Conservation (phyloP, 768 basidiomycete species). For the Daedaleopsis nitida region DNA sequence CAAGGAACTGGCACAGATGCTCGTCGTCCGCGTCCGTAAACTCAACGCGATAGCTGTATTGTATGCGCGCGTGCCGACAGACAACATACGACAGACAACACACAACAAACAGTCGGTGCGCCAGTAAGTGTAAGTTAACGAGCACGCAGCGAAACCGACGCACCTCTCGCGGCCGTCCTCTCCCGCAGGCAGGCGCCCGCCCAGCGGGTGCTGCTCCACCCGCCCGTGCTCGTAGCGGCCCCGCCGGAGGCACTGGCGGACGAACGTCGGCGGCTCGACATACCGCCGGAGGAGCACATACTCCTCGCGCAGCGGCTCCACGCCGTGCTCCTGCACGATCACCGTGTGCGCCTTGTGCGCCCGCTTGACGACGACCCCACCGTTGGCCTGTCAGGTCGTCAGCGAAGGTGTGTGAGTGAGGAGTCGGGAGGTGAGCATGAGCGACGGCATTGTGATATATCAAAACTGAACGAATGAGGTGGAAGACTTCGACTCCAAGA, state of each 20-base stretch:
- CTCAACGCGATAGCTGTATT: neutral
- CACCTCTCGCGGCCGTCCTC: too few relatives aligned
- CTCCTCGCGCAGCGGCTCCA: neutral
- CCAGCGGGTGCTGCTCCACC: conserved; percentile 22
- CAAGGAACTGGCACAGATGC: conserved; percentile 13
- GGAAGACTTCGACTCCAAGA: neutral
- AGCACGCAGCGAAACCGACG: too few relatives aligned
- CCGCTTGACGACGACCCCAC: conserved; percentile 5
- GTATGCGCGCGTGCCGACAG: neutral
- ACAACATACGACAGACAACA: neutral
- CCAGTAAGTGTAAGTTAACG: too few relatives aligned
- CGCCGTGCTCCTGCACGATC: conserved; percentile 6
- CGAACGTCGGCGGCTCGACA: conserved; percentile 14
- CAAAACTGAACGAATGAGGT: too few relatives aligned
- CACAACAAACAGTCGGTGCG: too few relatives aligned
- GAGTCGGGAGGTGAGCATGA: too few relatives aligned
- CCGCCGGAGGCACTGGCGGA: conserved; percentile 14
- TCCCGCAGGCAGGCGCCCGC: neutral
- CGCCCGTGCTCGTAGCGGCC: conserved; percentile 19
- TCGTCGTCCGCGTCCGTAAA: conserved; percentile 20
- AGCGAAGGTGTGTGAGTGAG: too few relatives aligned
- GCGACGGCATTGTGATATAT: too few relatives aligned
- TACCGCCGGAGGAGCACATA: conserved; percentile 9
- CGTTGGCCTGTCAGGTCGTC: conserved; percentile 6
- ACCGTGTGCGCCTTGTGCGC: conserved; percentile 18